A percentile compares a stretch with the other conserved stretches of the same genome.
Conservation (phyloP, 768 basidiomycete species). For the Lactarius vividus region DNA sequence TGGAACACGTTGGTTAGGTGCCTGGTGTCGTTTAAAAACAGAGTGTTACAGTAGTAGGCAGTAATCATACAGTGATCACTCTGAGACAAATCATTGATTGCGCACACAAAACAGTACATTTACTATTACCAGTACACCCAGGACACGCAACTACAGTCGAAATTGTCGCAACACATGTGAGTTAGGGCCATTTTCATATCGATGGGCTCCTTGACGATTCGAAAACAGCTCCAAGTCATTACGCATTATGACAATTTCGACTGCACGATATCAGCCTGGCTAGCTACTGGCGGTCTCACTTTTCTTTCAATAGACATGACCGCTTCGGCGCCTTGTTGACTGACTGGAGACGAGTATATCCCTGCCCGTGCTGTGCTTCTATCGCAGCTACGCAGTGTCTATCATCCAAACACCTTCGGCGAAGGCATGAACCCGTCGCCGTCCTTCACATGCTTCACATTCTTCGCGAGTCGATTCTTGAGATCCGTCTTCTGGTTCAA, state of each 20-base stretch:
- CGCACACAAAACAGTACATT: too few relatives aligned
- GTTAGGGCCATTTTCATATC: too few relatives aligned
- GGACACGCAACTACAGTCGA: too few relatives aligned
- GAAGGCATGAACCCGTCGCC: slow-evolving; percentile 53
- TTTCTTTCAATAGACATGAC: slow-evolving; percentile 14
- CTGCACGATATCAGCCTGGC: too few relatives aligned
- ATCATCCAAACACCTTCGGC: slow-evolving; percentile 1
- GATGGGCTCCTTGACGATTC: too few relatives aligned
- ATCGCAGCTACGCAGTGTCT: slow-evolving; percentile 41
- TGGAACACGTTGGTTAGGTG: neutral
- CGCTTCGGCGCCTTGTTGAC: slow-evolving; percentile 30
- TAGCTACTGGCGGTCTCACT: too few relatives aligned
- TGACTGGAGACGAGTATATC: slow-evolving; percentile 80
- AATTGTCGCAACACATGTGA: too few relatives aligned
- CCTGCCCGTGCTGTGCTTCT: slow-evolving; percentile 91
- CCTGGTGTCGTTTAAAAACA: neutral
- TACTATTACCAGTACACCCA: too few relatives aligned
- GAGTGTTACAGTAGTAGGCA: neutral
- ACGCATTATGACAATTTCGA: too few relatives aligned
- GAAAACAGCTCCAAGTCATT: too few relatives aligned
- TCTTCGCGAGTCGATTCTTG: slow-evolving; percentile 82
- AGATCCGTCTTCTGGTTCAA: slow-evolving; percentile 79
- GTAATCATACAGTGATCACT: neutral
- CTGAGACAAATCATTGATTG: neutral
- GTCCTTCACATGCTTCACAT: slow-evolving; percentile 57